phyloP scores from a whole-genome alignment of 1,139 yeast genomes.

The Candida albicans region DNA sequence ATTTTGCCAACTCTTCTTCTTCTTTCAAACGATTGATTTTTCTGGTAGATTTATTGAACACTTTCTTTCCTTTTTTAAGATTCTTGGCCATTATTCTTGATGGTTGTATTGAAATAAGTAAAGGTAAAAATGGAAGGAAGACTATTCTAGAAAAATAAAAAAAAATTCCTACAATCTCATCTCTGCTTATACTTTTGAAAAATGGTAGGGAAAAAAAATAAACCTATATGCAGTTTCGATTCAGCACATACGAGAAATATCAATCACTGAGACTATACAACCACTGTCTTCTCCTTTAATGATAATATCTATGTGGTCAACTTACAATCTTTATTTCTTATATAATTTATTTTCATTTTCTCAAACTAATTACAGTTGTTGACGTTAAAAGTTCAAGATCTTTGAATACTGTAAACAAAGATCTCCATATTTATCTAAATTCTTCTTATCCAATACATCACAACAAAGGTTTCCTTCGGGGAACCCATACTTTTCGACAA shows the following conservation, averaged over 20 bases:
- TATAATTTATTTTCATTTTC: neutral
- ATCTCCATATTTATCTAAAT: slow-evolving; percentile 40
- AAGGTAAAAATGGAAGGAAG: neutral
- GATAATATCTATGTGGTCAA: too few species aligned
- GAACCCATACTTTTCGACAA: slow-evolving; percentile 38
- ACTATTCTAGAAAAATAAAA: neutral
- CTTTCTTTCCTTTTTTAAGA: slow-evolving; percentile 15
- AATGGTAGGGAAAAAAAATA: neutral
- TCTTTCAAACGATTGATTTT: slow-evolving; percentile 35
- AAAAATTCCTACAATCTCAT: slow-evolving; percentile 4
- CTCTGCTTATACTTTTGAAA: neutral
- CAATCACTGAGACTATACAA: too few species aligned
- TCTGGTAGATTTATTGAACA: slow-evolving; percentile 19
- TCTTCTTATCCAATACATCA: slow-evolving; percentile 29
- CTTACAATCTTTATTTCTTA: too few species aligned
- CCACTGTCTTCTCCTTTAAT: too few species aligned
- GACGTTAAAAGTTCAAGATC: slow-evolving; percentile 18
- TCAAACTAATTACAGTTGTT: neutral
- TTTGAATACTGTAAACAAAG: slow-evolving; percentile 49
- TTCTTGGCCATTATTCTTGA: slow-evolving; percentile 14
- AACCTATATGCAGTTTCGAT: neutral
- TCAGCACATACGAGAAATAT: neutral
- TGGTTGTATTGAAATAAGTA: neutral
- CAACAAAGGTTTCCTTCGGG: slow-evolving; percentile 43
- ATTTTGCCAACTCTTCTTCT: slow-evolving; percentile 41